phyloP scores from a whole-genome alignment of 495 filamentous ascomycete genomes.

The Hypoxylon cercidicola region DNA sequence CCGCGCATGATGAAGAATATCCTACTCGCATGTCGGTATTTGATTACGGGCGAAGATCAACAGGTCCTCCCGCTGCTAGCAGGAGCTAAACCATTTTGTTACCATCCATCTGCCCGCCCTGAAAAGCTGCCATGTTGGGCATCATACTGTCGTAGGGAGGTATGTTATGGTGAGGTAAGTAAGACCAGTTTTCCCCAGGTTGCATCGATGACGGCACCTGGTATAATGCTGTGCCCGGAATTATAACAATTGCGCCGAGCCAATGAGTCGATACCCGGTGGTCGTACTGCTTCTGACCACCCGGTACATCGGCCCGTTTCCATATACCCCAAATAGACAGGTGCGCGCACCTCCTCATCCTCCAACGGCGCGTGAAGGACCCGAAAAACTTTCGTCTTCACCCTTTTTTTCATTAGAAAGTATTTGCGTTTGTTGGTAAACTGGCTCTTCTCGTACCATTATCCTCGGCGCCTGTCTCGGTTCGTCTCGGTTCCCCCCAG shows the following conservation, averaged over 20 bases:
- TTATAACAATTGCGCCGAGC: constrained; percentile 35
- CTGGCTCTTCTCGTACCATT: neutral
- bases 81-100: constrained; percentile 20
- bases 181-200: constrained; percentile 14
- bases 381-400: constrained; percentile 33
- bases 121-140: constrained; percentile 33
- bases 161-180: constrained; percentile 11
- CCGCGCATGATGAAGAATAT: constrained; percentile 5
- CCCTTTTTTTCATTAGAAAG: neutral
- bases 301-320: constrained; percentile 38
- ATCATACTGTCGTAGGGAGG: constrained; percentile 1
- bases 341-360: constrained; percentile 7
- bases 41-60: constrained; percentile 24
- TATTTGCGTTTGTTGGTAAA: neutral
- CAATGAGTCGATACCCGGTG: constrained; percentile 35
- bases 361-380: constrained; percentile 1
- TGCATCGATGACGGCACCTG: constrained; percentile 33
- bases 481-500: constrained; percentile 12
- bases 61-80: constrained; percentile 11
- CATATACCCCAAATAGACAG: constrained; percentile 34
- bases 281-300: constrained; percentile 40
- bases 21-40: constrained; percentile 34
- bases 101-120: constrained; percentile 27
- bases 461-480: constrained; percentile 19
- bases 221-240: constrained; percentile 29